These are phyloP conservation scores for Solanum bulbocastanum DNA, from an alignment of 257 asterid genomes.

Conservation along the genomic window DNA sequence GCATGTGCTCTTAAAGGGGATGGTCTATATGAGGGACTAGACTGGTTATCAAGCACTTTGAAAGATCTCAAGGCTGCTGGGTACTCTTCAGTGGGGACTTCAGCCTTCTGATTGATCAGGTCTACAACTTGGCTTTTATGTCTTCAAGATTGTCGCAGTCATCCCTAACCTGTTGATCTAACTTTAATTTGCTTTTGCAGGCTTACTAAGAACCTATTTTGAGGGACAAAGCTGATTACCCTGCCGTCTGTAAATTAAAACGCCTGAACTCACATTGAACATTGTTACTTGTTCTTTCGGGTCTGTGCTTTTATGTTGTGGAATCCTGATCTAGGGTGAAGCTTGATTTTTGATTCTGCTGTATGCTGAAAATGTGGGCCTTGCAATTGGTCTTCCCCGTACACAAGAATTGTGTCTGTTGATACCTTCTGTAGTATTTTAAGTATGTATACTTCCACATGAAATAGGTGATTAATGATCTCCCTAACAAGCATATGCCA, in stretches of 20 bases:
- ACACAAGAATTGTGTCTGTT: background rate
- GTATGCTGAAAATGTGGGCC: background rate
- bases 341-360: background rate
- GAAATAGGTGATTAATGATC: background rate
- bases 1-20: constrained; percentile 88
- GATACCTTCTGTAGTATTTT: background rate
- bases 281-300: background rate
- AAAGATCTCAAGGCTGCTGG: constrained; percentile 86
- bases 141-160: background rate
- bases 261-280: background rate
- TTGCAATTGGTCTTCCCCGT: background rate
- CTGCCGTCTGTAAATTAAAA: constrained; percentile 16
- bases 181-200: background rate
- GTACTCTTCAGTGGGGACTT: constrained; percentile 79
- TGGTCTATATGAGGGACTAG: constrained; percentile 92
- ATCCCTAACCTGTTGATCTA: background rate
- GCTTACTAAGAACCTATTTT: background rate
- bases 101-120: constrained; percentile 45
- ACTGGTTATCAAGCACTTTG: constrained; percentile 84
- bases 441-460: background rate
- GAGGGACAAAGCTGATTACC: constrained; percentile 15
- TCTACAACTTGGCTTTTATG: background rate
- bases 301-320: constrained; percentile 1
- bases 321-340: background rate
- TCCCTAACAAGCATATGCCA: background rate